A percentile compares a stretch with the other conserved stretches of the same genome.
Evolutionary conservation across 148 eudicot species (phyloP).

Genomic region (Vaccinium macrocarpon): DNA sequence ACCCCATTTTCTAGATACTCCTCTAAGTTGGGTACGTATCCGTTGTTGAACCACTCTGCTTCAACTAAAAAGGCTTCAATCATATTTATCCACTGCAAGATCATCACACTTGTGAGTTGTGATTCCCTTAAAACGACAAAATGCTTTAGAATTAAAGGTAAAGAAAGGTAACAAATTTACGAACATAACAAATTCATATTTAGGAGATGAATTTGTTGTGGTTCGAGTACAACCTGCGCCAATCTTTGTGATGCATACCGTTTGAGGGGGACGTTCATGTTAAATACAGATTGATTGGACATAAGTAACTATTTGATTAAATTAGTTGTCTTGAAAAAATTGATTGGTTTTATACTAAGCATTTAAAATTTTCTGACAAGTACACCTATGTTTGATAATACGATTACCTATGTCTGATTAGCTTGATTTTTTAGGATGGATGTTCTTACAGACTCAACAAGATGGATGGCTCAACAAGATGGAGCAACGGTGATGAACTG

Average conservation of each 20-base stretch:
- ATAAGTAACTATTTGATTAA: not conserved
- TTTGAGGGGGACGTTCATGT: not conserved
- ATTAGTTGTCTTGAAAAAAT: not conserved
- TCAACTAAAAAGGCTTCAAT: conserved; percentile 41
- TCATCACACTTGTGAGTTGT: not conserved
- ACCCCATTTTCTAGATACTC: conserved; percentile 52
- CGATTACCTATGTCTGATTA: not conserved
- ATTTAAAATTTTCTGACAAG: too few species aligned
- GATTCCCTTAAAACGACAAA: not conserved
- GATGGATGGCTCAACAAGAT: too few species aligned
- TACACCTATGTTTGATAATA: too few species aligned
- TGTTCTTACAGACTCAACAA: too few species aligned
- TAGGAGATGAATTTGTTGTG: not conserved
- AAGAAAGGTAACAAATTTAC: not conserved
- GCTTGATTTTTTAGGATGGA: not conserved
- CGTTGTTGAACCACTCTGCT: conserved; percentile 38
- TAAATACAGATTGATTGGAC: not conserved
- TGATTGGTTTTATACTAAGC: too few species aligned
- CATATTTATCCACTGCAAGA: conserved; percentile 51
- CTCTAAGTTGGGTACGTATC: conserved; percentile 31
- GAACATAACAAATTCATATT: not conserved
- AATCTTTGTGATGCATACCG: too few species aligned
- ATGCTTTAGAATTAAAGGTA: not conserved
- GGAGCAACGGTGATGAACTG: too few species aligned
- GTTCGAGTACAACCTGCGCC: too few species aligned